Conservation (phyloP, 2,329 filamentous ascomycete genomes). For the Cordyceps pruinosa region DNA sequence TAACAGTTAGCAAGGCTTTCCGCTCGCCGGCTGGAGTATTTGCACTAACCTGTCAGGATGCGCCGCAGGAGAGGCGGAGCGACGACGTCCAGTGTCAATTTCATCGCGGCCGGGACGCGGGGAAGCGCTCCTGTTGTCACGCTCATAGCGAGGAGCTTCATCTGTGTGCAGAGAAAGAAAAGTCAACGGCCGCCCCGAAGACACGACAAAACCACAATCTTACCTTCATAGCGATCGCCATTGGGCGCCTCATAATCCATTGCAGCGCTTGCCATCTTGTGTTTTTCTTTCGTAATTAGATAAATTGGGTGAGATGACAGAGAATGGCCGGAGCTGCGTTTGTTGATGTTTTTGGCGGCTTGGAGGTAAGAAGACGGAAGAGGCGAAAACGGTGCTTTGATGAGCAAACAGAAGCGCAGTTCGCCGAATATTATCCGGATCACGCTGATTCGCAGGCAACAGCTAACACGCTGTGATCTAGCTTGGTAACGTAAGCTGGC, state of each 20-base stretch:
- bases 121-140: conserved; percentile 59
- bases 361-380: neutral
- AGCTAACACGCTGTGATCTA: neutral
- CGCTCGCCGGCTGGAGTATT: neutral
- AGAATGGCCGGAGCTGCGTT: neutral
- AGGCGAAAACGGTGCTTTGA: conserved; percentile 9
- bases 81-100: conserved; percentile 50
- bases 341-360: conserved; percentile 10
- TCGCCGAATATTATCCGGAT: conserved; percentile 2
- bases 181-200: neutral
- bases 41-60: conserved; percentile 33
- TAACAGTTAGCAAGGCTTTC: neutral
- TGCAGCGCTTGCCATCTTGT: conserved; percentile 54
- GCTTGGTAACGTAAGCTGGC: neutral
- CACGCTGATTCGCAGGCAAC: neutral
- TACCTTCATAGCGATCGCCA: conserved; percentile 61
- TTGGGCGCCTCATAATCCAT: conserved; percentile 67
- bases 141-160: conserved; percentile 58
- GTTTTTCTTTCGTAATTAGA: conserved; percentile 12
- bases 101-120: conserved; percentile 56
- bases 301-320: neutral
- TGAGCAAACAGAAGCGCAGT: neutral
- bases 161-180: conserved; percentile 34
- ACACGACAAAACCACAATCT: conserved; percentile 17
- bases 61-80: conserved; percentile 54